These are phyloP conservation scores for Prunus persica DNA, from an alignment of 306 rosid genomes.

Conservation along the genomic window Prunus_persica_NCBIv2 NC_034009.1:2243001-2243500, in stretches of 20 bases:
- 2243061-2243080: conserved; percentile 86
- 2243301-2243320: conserved; percentile 59
- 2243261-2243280: conserved; percentile 56
- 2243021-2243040: conserved; percentile 61
- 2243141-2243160: conserved; percentile 82
- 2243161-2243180: conserved; percentile 81
- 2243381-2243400: background rate
- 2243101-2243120: conserved; percentile 79
- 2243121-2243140: conserved; percentile 73
- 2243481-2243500: too few species aligned
- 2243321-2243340: conserved; percentile 70
- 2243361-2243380: conserved; percentile 8
- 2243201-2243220: conserved; percentile 66
- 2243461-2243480: background rate
- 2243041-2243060: conserved; percentile 94
- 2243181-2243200: conserved; percentile 78
- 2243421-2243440: background rate
- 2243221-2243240: conserved; percentile 78
- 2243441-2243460: too few species aligned
- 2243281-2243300: conserved; percentile 56
- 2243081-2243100: conserved; percentile 75
- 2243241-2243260: conserved; percentile 80
- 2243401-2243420: background rate
- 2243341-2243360: conserved; percentile 73
- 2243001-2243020: background rate